phyloP scores from a whole-genome alignment of 768 basidiomycete species.

The Boletus rubropictus region DNA sequence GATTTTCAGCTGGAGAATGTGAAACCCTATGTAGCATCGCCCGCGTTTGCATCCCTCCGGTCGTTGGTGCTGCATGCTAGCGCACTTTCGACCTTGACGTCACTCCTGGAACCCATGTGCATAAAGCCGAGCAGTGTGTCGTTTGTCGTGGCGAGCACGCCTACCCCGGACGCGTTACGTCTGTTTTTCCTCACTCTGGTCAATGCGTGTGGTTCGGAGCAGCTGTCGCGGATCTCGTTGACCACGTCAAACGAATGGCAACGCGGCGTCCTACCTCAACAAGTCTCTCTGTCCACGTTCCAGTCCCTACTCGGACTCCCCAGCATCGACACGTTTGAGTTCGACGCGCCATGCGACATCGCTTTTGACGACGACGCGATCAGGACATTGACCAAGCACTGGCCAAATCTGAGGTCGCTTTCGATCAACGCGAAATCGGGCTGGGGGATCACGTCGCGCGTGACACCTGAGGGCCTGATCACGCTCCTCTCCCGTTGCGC shows the following conservation, averaged over 20 bases:
- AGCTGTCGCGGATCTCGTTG: constrained; percentile 9
- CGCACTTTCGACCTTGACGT: constrained; percentile 16
- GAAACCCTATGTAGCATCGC: constrained; percentile 5
- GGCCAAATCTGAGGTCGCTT: constrained; percentile 14
- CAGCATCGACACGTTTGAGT: constrained; percentile 8
- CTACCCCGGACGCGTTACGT: constrained; percentile 16
- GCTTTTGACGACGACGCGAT: constrained; percentile 19
- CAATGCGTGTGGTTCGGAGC: constrained; percentile 7
- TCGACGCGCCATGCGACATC: constrained; percentile 19
- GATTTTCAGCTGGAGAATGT: constrained; percentile 15
- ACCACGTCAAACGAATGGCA: not conserved
- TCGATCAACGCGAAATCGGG: constrained; percentile 16
- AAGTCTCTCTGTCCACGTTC: constrained; percentile 14
- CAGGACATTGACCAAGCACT: constrained; percentile 14
- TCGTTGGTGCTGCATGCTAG: constrained; percentile 7
- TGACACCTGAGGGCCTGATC: constrained; percentile 22
- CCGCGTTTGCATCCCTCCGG: constrained; percentile 13
- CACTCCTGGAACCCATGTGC: constrained; percentile 17
- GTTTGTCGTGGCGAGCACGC: constrained; percentile 10
- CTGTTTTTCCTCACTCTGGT: constrained; percentile 19
- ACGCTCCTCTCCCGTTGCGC: constrained; percentile 15
- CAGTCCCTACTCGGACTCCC: constrained; percentile 15
- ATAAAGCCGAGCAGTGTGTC: constrained; percentile 12
- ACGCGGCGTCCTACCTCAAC: not conserved
- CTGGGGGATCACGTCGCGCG: constrained; percentile 14